These are phyloP conservation scores for Noccaea caerulescens DNA, from an alignment of 345 rosid genomes.

Conservation along the genomic window DNA sequence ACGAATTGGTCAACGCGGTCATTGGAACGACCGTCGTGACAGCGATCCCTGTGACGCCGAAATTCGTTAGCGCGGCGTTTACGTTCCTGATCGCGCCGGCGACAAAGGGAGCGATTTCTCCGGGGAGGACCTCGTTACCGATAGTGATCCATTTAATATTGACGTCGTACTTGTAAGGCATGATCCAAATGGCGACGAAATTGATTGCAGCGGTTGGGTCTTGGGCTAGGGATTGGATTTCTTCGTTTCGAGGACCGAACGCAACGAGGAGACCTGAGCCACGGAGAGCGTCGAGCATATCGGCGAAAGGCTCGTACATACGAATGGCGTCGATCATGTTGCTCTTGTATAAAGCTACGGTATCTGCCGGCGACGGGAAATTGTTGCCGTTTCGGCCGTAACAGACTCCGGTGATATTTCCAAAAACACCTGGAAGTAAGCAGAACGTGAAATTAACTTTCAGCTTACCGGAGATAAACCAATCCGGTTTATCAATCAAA, in stretches of 20 bases:
- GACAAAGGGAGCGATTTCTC: slow-evolving; percentile 22
- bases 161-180: slow-evolving; percentile 35
- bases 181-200: slow-evolving; percentile 35
- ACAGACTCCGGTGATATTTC: slow-evolving; percentile 41
- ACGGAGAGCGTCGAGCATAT: slow-evolving; percentile 43
- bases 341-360: slow-evolving; percentile 42
- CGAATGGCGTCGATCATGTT: slow-evolving; percentile 35
- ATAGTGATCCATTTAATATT: slow-evolving; percentile 40
- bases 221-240: slow-evolving; percentile 33
- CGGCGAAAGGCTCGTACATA: slow-evolving; percentile 45
- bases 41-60: slow-evolving; percentile 9
- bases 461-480: background rate
- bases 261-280: slow-evolving; percentile 40
- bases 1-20: slow-evolving; percentile 33
- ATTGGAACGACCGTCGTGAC: slow-evolving; percentile 42
- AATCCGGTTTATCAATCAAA: background rate
- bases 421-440: slow-evolving; percentile 13
- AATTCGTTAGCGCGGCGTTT: background rate
- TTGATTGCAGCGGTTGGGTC: slow-evolving; percentile 32
- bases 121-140: slow-evolving; percentile 51
- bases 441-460: background rate
- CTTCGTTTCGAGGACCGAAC: slow-evolving; percentile 43
- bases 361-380: slow-evolving; percentile 48
- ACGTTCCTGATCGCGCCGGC: slow-evolving; percentile 44
- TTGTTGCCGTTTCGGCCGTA: slow-evolving; percentile 50